phyloP scores from a whole-genome alignment of 257 asterid species.

The Gynochthodes officinalis region DNA sequence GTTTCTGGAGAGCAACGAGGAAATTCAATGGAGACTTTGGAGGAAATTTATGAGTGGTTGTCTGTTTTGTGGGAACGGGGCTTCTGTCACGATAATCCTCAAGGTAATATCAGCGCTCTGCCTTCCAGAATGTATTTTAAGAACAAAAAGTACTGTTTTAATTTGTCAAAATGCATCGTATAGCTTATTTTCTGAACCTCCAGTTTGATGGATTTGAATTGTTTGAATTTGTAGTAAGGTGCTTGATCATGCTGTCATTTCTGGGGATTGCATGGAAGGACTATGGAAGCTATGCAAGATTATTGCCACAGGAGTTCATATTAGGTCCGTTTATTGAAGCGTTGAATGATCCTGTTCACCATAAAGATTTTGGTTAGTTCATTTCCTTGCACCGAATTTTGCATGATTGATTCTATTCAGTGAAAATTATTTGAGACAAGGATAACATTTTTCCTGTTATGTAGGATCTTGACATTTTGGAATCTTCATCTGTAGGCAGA shows the following conservation, averaged over 20 bases:
- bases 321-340: slow-evolving; percentile 78
- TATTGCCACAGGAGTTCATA: slow-evolving; percentile 64
- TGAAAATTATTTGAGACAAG: neutral
- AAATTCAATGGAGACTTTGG: slow-evolving; percentile 53
- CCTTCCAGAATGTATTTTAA: neutral
- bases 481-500: neutral
- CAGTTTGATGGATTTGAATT: slow-evolving; percentile 1
- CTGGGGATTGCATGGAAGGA: slow-evolving; percentile 62
- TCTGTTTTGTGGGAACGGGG: slow-evolving; percentile 92
- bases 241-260: slow-evolving; percentile 88
- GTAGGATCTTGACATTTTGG: neutral
- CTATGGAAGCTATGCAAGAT: slow-evolving; percentile 43
- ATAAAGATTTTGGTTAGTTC: slow-evolving; percentile 81
- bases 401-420: neutral
- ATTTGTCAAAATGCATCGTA: neutral
- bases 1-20: slow-evolving; percentile 32
- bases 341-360: slow-evolving; percentile 93
- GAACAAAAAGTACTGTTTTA: neutral
- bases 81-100: slow-evolving; percentile 91
- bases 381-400: slow-evolving; percentile 18
- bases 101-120: slow-evolving; percentile 36
- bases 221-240: slow-evolving; percentile 58
- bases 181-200: slow-evolving; percentile 8
- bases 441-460: neutral
- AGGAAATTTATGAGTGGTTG: slow-evolving; percentile 69